phyloP scores from a whole-genome alignment of 1,284 basidiomycete genomes.

The Tranzscheliella williamsii region DNA sequence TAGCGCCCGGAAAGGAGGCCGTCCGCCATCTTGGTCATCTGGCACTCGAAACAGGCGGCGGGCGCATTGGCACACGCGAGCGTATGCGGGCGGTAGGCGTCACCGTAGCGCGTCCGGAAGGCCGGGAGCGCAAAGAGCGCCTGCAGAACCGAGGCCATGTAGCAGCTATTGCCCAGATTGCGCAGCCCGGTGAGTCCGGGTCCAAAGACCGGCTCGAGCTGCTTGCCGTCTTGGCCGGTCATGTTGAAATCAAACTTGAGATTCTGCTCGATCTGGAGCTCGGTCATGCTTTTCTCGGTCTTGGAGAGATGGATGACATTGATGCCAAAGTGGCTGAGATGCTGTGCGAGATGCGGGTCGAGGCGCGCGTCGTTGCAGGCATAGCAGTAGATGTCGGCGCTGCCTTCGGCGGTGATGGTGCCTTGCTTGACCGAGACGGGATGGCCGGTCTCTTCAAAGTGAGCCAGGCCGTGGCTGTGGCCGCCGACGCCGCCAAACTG shows the following conservation, averaged over 20 bases:
- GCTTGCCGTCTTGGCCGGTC: constrained; percentile 84
- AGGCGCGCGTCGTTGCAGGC: constrained; percentile 82
- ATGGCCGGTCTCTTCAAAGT: constrained; percentile 78
- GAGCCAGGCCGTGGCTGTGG: constrained; percentile 85
- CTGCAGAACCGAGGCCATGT: constrained; percentile 93
- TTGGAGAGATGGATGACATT: constrained; percentile 81
- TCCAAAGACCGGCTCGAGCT: constrained; percentile 85
- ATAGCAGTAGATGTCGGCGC: constrained; percentile 93
- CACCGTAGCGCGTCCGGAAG: constrained; percentile 76
- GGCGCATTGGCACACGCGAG: constrained; percentile 72
- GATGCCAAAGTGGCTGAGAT: constrained; percentile 84
- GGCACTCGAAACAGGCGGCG: constrained; percentile 87
- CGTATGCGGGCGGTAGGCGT: constrained; percentile 68
- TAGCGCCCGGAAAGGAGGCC: constrained; percentile 92
- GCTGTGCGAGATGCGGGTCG: constrained; percentile 76
- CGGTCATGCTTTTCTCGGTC: constrained; percentile 96
- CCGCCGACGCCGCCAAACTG: constrained; percentile 85
- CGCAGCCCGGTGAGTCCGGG: constrained; percentile 83
- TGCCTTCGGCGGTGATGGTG: constrained; percentile 93
- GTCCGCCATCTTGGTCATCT: constrained; percentile 89
- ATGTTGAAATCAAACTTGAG: constrained; percentile 92
- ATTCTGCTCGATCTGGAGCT: constrained; percentile 97
- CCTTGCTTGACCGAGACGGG: constrained; percentile 89
- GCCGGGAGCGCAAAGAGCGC: constrained; percentile 77
- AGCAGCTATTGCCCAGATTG: constrained; percentile 97